These are phyloP conservation scores for Aspergillus hiratsukae DNA, from an alignment of 2,329 filamentous ascomycete genomes.

Conservation along the genomic window DNA sequence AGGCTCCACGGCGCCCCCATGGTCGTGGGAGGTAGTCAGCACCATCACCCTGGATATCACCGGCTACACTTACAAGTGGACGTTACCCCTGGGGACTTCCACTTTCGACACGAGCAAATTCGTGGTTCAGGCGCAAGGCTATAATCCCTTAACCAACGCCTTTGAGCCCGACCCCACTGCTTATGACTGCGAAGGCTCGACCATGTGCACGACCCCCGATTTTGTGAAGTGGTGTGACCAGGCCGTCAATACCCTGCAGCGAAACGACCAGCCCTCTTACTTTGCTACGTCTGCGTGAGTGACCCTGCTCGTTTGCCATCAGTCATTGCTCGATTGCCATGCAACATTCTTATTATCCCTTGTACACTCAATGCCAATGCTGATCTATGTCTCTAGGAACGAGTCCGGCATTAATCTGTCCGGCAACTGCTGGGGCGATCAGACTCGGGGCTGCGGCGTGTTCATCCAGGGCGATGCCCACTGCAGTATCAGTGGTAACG, in stretches of 20 bases:
- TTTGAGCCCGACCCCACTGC: conserved; percentile 5
- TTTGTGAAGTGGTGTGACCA: conserved; percentile 12
- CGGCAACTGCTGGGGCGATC: conserved; percentile 12
- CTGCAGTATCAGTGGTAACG: conserved; percentile 12
- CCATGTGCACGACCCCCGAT: conserved; percentile 8
- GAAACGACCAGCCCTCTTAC: conserved; percentile 5
- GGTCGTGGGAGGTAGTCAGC: conserved; percentile 7
- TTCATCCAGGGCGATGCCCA: conserved; percentile 9
- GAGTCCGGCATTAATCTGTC: too few species aligned
- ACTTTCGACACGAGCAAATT: conserved; percentile 12
- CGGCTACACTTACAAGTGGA: conserved; percentile 15
- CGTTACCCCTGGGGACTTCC: conserved; percentile 8
- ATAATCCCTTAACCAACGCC: conserved; percentile 7
- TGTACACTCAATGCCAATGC: background rate
- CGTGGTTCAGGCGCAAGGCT: conserved; percentile 12
- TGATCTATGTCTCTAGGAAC: conserved; percentile 1
- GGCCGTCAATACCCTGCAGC: conserved; percentile 7
- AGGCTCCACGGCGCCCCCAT: conserved; percentile 10
- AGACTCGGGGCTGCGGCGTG: conserved; percentile 9
- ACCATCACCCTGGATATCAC: conserved; percentile 4
- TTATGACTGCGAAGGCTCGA: conserved; percentile 11
- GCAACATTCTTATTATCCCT: background rate
- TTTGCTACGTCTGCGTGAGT: conserved; percentile 2
- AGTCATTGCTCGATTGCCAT: background rate
- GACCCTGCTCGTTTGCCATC: background rate